phyloP scores from a whole-genome alignment of 352 stramenopile genomes.

The Pythium coloratum region DNA sequence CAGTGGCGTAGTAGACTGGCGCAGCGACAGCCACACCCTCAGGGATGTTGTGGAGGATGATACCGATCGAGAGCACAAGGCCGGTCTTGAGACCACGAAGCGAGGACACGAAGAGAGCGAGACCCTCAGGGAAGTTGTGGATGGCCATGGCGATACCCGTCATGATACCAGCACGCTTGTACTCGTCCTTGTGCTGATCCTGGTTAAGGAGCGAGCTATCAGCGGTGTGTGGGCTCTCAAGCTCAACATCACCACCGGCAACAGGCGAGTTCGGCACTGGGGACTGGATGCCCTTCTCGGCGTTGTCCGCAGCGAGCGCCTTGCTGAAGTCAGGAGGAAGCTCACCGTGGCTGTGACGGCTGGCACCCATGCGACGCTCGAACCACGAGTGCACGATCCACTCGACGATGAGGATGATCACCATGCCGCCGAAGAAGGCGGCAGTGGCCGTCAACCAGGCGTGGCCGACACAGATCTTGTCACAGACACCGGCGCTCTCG shows the following conservation, averaged over 20 bases:
- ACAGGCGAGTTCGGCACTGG: constrained; percentile 23
- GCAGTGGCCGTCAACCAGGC: constrained; percentile 57
- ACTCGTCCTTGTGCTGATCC: constrained; percentile 41
- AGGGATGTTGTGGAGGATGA: constrained; percentile 97
- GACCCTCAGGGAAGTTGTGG: constrained; percentile 97
- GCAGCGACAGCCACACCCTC: constrained; percentile 94
- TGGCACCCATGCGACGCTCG: constrained; percentile 10
- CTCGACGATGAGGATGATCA: constrained; percentile 65
- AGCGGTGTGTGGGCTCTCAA: constrained; percentile 7
- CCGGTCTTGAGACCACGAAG: constrained; percentile 89
- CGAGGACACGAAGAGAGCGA: constrained; percentile 94
- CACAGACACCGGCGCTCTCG: constrained; percentile 42
- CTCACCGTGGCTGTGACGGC: constrained; percentile 34
- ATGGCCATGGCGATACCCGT: constrained; percentile 95
- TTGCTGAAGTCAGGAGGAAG: constrained; percentile 20
- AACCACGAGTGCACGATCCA: constrained; percentile 62
- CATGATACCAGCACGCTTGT: constrained; percentile 87
- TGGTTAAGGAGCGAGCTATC: constrained; percentile 13
- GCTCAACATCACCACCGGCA: not conserved
- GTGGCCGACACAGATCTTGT: constrained; percentile 57
- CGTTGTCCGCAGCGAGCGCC: too few species aligned
- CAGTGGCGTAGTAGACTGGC: constrained; percentile 96
- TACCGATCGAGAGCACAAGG: constrained; percentile 91
- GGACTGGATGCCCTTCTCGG: constrained; percentile 22
- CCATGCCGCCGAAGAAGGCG: constrained; percentile 57